These are phyloP conservation scores for Sutorius eximius DNA, from an alignment of 1,284 basidiomycete species.

Conservation along the genomic window DNA sequence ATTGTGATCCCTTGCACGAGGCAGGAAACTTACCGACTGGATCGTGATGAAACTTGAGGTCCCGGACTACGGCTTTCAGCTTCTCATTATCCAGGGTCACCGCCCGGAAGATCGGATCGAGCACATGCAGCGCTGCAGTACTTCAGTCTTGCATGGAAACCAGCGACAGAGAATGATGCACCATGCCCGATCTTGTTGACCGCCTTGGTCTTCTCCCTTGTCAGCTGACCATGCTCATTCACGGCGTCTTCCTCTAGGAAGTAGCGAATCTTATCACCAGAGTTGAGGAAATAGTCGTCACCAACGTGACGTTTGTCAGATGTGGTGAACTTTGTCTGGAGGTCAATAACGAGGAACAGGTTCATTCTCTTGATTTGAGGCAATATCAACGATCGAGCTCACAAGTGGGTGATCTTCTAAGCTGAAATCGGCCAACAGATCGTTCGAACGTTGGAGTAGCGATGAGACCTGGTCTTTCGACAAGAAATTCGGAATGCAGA, in stretches of 20 bases:
- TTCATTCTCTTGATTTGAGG: not conserved
- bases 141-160: not conserved
- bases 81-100: slow-evolving; percentile 77
- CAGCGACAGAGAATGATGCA: slow-evolving; percentile 25
- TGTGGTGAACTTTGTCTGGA: slow-evolving; percentile 88
- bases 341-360: not conserved
- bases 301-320: slow-evolving; percentile 76
- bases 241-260: slow-evolving; percentile 87
- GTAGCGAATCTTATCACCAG: slow-evolving; percentile 90
- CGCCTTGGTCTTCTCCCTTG: slow-evolving; percentile 73
- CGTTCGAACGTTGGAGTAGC: slow-evolving; percentile 68
- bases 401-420: slow-evolving; percentile 82
- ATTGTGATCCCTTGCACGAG: not conserved
- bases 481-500: slow-evolving; percentile 77
- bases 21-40: slow-evolving; percentile 61
- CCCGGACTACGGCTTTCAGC: slow-evolving; percentile 66
- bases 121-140: slow-evolving; percentile 68
- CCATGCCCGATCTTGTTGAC: slow-evolving; percentile 88
- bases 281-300: slow-evolving; percentile 90
- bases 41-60: slow-evolving; percentile 78
- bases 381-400: slow-evolving; percentile 2
- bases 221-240: slow-evolving; percentile 60
- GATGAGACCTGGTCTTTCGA: slow-evolving; percentile 53
- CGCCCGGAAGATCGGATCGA: slow-evolving; percentile 78
- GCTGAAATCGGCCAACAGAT: slow-evolving; percentile 76